Evolutionary conservation across 306 rosid genomes (phyloP).

Genomic region (Acmispon strigosus): DNA sequence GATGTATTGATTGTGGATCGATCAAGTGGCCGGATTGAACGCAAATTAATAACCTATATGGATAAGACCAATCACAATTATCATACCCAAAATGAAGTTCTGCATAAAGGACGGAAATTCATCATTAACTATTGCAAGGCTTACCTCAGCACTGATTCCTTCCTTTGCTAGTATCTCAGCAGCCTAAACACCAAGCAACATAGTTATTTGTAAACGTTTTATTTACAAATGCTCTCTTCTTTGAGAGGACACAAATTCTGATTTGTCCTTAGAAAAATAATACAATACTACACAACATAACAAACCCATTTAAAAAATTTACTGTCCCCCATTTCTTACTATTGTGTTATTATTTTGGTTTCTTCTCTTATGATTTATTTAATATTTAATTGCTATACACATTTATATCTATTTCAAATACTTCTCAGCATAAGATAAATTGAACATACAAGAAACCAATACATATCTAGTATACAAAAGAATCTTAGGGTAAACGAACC

Average conservation of each 20-base stretch:
- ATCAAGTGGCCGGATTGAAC: slow-evolving; percentile 94
- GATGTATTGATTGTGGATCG: slow-evolving; percentile 85
- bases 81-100: not conserved
- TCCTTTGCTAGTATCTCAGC: slow-evolving; percentile 86
- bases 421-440: not conserved
- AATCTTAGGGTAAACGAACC: slow-evolving; percentile 49
- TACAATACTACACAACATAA: not conserved
- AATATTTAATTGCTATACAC: slow-evolving; percentile 11
- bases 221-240: not conserved
- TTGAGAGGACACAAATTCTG: not conserved
- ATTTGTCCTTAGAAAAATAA: not conserved
- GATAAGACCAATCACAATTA: not conserved
- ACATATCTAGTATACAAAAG: slow-evolving; percentile 5
- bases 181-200: slow-evolving; percentile 54
- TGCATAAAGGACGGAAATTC: not conserved
- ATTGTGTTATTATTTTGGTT: not conserved
- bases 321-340: no score
- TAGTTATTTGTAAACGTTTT: slow-evolving; percentile 13
- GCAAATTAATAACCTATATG: slow-evolving; percentile 75
- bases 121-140: slow-evolving; percentile 3
- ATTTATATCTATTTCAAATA: not conserved
- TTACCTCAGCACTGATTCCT: slow-evolving; percentile 96
- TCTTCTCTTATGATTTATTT: not conserved
- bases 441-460: slow-evolving; percentile 8
- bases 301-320: not conserved